Evolutionary conservation across 2,329 filamentous ascomycete species (phyloP).

Genomic region (Graphilbum fragrans): DNA sequence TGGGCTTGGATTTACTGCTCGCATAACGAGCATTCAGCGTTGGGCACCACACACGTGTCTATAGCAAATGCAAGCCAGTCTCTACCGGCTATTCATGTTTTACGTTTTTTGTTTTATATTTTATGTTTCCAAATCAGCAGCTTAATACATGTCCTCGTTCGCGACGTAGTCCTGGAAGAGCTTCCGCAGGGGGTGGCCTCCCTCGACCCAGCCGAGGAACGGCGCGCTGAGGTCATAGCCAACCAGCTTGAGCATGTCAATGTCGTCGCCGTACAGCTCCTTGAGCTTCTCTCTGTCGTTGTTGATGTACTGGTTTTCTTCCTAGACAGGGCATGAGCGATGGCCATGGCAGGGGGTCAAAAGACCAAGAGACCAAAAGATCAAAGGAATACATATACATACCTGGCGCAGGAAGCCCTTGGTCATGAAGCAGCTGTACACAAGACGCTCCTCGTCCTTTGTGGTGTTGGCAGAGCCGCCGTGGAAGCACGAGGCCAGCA

Average conservation of each 20-base stretch:
- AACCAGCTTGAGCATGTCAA: slow-evolving; percentile 12
- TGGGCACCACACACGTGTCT: too few relatives aligned
- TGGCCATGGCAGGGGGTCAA: background rate
- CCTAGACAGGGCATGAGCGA: background rate
- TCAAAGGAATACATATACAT: too few relatives aligned
- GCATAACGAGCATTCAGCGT: too few relatives aligned
- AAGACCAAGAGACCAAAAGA: too few relatives aligned
- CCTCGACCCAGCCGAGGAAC: slow-evolving; percentile 9
- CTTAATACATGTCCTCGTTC: slow-evolving; percentile 5
- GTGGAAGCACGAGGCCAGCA: slow-evolving; percentile 14
- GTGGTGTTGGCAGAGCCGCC: slow-evolving; percentile 16
- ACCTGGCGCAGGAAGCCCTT: slow-evolving; percentile 4
- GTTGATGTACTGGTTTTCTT: slow-evolving; percentile 14
- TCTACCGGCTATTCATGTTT: too few relatives aligned
- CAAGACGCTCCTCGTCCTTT: slow-evolving; percentile 5
- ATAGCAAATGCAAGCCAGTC: too few relatives aligned
- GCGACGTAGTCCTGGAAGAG: background rate
- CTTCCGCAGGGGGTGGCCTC: slow-evolving; percentile 10
- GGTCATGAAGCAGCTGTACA: slow-evolving; percentile 5
- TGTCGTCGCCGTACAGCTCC: slow-evolving; percentile 3
- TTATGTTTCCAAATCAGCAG: too few relatives aligned
- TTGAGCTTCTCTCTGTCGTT: slow-evolving; percentile 8
- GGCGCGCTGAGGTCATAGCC: slow-evolving; percentile 14
- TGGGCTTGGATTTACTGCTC: too few relatives aligned
- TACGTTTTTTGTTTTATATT: too few relatives aligned